A percentile compares a stretch with the other conserved stretches of the same genome.
phyloP scores from a whole-genome alignment of 768 basidiomycete species.

The Auriscalpium vulgare region DNA sequence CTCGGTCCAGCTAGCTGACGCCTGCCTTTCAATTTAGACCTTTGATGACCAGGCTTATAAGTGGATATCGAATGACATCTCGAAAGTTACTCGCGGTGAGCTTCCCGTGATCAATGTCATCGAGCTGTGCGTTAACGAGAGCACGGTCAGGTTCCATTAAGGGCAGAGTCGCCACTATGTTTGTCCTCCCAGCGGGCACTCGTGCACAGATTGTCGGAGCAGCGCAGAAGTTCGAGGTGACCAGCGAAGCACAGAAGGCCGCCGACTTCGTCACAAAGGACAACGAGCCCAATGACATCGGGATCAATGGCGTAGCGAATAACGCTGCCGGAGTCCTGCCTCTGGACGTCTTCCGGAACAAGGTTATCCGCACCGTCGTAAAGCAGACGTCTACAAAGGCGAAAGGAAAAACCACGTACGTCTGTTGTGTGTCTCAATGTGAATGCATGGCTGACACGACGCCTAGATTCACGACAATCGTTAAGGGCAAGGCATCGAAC shows the following conservation, averaged over 20 bases:
- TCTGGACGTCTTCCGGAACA: neutral
- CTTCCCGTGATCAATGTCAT: neutral
- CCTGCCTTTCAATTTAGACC: neutral
- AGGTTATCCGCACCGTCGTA: neutral
- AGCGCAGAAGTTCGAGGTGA: neutral
- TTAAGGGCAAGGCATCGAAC: neutral
- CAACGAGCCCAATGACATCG: neutral
- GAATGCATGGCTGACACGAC: neutral
- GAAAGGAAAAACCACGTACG: neutral
- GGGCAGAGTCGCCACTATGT: neutral
- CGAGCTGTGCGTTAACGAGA: neutral
- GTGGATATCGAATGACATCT: neutral
- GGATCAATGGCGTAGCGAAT: neutral
- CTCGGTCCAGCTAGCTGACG: no score
- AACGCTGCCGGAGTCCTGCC: neutral
- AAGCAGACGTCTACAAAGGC: neutral
- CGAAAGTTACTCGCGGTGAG: neutral
- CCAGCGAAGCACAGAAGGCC: neutral
- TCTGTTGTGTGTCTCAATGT: neutral
- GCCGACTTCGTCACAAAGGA: conserved; percentile 1
- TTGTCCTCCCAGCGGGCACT: neutral
- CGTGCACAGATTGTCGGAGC: neutral
- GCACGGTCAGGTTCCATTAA: neutral
- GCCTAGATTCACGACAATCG: neutral
- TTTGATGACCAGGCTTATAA: conserved; percentile 2